Base-by-base conservation (phyloP, 2,329 filamentous ascomycete species). In the Blastomyces parvus region DNA sequence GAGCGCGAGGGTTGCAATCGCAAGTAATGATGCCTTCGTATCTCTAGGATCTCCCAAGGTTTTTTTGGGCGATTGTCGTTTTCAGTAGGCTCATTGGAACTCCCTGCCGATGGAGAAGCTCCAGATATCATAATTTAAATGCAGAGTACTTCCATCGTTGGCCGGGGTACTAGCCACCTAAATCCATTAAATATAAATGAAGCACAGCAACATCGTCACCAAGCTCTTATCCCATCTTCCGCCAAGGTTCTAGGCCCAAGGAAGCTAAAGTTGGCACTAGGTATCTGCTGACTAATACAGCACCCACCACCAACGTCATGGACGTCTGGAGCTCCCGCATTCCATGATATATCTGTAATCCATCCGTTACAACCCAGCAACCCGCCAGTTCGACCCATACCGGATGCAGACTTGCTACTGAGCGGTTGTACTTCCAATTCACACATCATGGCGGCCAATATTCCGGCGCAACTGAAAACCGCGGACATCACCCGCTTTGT, bases 401-500 rank as follows among this genome's bases (percentile, higher is more conserved):
- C 27, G 38, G 17, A 30, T 13, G 46, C 38, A 59, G 8, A 30
- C 14, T 46, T 40, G 22, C 38, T 40, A 44, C 50, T 63, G 27
- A 53, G 38, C 61, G 60, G 56, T 40, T 61, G 17, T 25, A 60
- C 48, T 33, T 53, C 52, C n/a, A 38, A 63, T 60, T 27, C 33
- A 36, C 25, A 19, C 56, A 78, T 64, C 67, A 96, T 96, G 92
- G 85, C 90, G 59, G 82, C 84, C 70, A 80, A 81, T 63, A 80
- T 93, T 63, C 91, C 91, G 19, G 80, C 83, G 42, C 84, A 84
- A 71, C 82, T 99, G 70, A 91, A 89, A 78, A 81, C 87, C 63
- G 87, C 89, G 64, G 91, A 96, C 74, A 86, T 96, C 72, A 86
- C 86, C 68, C 89, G 91, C 65, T 97, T 95, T 75, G 87, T 92